Conservation (phyloP, 768 basidiomycete genomes). For the Erythrobasidium yunnanense region DNA sequence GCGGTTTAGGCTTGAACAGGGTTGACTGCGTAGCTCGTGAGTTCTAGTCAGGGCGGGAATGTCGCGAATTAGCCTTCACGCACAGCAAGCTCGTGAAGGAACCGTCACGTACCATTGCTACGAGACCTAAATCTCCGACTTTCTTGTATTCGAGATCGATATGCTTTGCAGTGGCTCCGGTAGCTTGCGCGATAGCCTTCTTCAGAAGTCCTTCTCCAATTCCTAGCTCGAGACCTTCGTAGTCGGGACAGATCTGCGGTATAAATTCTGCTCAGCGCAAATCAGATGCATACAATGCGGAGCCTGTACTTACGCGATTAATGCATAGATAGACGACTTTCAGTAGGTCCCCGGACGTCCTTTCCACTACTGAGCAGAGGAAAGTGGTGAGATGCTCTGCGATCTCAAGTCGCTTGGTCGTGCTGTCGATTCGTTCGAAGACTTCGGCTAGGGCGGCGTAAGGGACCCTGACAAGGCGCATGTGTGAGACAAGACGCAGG, state of each 20-base stretch:
- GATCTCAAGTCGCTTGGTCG: conserved; percentile 91
- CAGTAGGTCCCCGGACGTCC: conserved; percentile 66
- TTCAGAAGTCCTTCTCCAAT: conserved; percentile 89
- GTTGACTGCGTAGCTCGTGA: conserved; percentile 66
- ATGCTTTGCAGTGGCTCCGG: conserved; percentile 68
- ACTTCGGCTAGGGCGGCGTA: conserved; percentile 84
- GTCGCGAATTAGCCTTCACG: no score
- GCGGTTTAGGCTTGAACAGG: conserved; percentile 81
- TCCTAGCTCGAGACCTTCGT: conserved; percentile 85
- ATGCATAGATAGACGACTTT: conserved; percentile 92
- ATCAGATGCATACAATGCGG: background rate
- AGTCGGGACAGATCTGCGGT: conserved; percentile 77
- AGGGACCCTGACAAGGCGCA: conserved; percentile 59
- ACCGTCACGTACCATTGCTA: conserved; percentile 62
- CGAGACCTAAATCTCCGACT: conserved; percentile 87
- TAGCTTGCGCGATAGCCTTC: conserved; percentile 90
- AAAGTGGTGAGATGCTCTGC: conserved; percentile 77
- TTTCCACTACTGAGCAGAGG: conserved; percentile 74
- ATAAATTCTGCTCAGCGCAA: background rate
- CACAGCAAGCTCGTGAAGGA: background rate
- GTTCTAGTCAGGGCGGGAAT: conserved; percentile 58
- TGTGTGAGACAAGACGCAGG: background rate
- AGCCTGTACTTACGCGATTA: conserved; percentile 59
- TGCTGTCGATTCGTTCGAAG: conserved; percentile 79
- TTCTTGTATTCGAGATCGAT: conserved; percentile 87